Conservation (phyloP, 768 basidiomycete genomes). For the Phaeotremella fagi region DNA sequence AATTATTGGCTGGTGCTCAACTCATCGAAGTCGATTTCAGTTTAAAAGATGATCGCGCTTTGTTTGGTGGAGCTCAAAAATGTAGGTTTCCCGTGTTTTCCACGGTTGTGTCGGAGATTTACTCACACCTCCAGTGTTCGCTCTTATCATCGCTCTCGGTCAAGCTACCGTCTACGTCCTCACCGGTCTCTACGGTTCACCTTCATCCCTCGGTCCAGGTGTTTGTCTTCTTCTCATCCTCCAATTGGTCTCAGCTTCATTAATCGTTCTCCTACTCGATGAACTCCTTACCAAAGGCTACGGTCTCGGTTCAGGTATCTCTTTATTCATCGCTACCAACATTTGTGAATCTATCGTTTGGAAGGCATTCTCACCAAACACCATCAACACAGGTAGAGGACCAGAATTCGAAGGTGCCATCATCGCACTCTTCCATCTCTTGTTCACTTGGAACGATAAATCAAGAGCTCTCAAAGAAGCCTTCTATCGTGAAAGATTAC, state of each 20-base stretch:
- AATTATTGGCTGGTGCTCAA: slow-evolving; percentile 94
- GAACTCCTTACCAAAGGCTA: slow-evolving; percentile 99
- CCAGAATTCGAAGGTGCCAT: slow-evolving; percentile 97
- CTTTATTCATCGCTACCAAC: slow-evolving; percentile 98
- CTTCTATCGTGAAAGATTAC: slow-evolving; percentile 94
- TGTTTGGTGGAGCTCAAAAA: slow-evolving; percentile 96
- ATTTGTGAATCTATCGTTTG: slow-evolving; percentile 99
- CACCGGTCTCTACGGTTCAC: slow-evolving; percentile 93
- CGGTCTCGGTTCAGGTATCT: slow-evolving; percentile 96
- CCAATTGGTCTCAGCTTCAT: slow-evolving; percentile 85
- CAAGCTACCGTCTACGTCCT: slow-evolving; percentile 96
- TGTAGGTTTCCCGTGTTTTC: slow-evolving; percentile 55
- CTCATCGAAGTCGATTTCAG: slow-evolving; percentile 96
- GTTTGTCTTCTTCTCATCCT: slow-evolving; percentile 95
- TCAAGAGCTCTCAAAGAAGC: slow-evolving; percentile 93
- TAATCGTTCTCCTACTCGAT: slow-evolving; percentile 97
- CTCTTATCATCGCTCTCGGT: slow-evolving; percentile 90
- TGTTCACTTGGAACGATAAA: slow-evolving; percentile 99
- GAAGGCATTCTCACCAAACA: slow-evolving; percentile 99
- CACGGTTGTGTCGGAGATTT: slow-evolving; percentile 1
- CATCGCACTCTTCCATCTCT: slow-evolving; percentile 90
- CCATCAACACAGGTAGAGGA: slow-evolving; percentile 94
- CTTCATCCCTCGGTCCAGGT: slow-evolving; percentile 86
- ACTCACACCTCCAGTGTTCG: slow-evolving; percentile 66
- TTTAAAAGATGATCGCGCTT: slow-evolving; percentile 91